A percentile compares a stretch with the other conserved stretches of the same genome.
Evolutionary conservation across 768 basidiomycete species (phyloP).

Genomic region (Leccinum disarticulatum): DNA sequence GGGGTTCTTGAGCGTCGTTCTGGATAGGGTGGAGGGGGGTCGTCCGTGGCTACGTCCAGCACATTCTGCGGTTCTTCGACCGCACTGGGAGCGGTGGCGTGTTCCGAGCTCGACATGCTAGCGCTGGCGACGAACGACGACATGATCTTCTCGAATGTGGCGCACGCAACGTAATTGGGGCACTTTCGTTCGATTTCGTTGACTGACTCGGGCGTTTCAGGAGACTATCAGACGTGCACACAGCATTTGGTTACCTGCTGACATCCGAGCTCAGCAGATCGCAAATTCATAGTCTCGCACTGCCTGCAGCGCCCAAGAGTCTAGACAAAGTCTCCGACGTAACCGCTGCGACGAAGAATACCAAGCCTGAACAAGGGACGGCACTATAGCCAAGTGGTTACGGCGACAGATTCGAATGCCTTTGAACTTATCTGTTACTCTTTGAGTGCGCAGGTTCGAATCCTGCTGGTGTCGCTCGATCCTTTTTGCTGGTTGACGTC

Average conservation of each 20-base stretch:
- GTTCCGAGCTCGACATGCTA: conserved; percentile 13
- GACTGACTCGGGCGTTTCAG: neutral
- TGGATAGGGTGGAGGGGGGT: conserved; percentile 77
- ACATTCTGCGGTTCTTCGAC: conserved; percentile 6
- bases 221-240: neutral
- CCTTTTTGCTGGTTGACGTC: conserved; percentile 9
- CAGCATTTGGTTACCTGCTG: neutral
- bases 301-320: neutral
- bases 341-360: neutral
- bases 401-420: conserved; percentile 69
- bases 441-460: conserved; percentile 69
- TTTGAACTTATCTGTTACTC: conserved; percentile 51
- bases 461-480: conserved; percentile 58
- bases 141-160: neutral
- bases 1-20: conserved; percentile 42
- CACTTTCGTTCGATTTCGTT: neutral
- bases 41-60: conserved; percentile 27
- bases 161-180: conserved; percentile 8
- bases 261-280: neutral
- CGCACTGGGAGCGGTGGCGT: neutral
- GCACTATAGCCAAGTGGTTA: conserved; percentile 76
- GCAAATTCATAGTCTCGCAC: neutral
- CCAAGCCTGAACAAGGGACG: neutral
- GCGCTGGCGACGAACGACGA: neutral
- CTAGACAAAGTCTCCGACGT: no score